Conservation (phyloP, 768 basidiomycete genomes). For the Ramaria rubella region DNA sequence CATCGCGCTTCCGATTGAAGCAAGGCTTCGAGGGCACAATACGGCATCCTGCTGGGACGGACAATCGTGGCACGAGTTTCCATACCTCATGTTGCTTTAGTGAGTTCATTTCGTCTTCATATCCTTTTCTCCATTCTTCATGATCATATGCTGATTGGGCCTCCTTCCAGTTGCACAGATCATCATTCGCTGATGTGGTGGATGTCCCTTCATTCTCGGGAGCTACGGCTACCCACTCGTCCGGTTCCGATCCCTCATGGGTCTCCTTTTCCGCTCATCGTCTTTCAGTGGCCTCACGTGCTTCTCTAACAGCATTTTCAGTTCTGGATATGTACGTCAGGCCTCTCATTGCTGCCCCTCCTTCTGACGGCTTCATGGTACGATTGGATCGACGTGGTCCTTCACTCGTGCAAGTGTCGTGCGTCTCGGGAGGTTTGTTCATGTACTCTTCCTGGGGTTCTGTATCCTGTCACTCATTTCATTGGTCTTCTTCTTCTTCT, state of each 20-base stretch:
- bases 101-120: not conserved
- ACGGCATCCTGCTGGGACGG: not conserved
- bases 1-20: slow-evolving; percentile 24
- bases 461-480: no score
- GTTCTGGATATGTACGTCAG: not conserved
- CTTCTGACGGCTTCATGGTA: not conserved
- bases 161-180: not conserved
- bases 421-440: no score
- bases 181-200: not conserved
- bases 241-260: not conserved
- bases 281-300: no score
- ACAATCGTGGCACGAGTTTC: not conserved
- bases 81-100: not conserved
- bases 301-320: not conserved
- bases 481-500: no score
- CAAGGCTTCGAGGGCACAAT: not conserved
- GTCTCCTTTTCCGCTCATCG: not conserved
- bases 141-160: not conserved
- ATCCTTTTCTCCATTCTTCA: not conserved
- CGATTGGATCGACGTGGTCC: not conserved
- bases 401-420: not conserved
- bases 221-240: not conserved
- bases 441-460: no score
- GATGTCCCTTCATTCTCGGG: not conserved
- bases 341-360: not conserved